Evolutionary conservation across 257 asterid species (phyloP), one percentile per base, ranked within the genome.

Genomic region (Vinca minor): DNA sequence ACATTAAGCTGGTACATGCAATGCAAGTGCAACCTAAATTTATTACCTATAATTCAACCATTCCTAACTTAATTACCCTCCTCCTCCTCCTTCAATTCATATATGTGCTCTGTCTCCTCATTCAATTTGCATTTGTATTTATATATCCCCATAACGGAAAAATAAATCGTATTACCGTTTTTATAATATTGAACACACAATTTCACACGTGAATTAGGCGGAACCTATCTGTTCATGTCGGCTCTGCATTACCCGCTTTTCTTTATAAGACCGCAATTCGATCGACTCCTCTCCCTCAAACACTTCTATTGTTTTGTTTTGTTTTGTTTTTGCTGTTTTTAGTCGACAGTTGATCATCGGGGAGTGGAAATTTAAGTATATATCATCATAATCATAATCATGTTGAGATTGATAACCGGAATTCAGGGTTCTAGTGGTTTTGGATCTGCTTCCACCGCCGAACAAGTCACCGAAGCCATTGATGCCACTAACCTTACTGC

Each of bases 391-490:
- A 29, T 55, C 3, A 13, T 23, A 12, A 38, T 60, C 65, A 87
- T 90, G 95, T 78, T 83, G 5, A 76, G 87, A 70, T 62, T 71
- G 67, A 58, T 87, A 7, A 81, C 93, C 6, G 96, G 95, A 58
- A 75, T 50, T 1, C 67, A 81, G 21, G 97, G 96, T 35, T 81
- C 82, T 15, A 85, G 85, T 63, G 93, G 96, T 0, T 90, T 87
- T 55, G 96, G 97, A 46, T 90, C 91, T 18, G 74, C 82, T 67
- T 84, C 97, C 5, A 87, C 92, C 1, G 97, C 97, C 26, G 91
- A 85, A 46, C 76, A 82, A 25, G 96, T 85, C 21, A 79, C 93
- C 2, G 69, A 77, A 20, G 91, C 79, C 62, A 71, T 84, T 46
- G 88, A 90, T 72, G 95, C 88, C 32, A 15, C 83, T 25, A 59